Conservation (phyloP, 2,329 filamentous ascomycete genomes). For the Tolypocladium cylindrosporum region DNA sequence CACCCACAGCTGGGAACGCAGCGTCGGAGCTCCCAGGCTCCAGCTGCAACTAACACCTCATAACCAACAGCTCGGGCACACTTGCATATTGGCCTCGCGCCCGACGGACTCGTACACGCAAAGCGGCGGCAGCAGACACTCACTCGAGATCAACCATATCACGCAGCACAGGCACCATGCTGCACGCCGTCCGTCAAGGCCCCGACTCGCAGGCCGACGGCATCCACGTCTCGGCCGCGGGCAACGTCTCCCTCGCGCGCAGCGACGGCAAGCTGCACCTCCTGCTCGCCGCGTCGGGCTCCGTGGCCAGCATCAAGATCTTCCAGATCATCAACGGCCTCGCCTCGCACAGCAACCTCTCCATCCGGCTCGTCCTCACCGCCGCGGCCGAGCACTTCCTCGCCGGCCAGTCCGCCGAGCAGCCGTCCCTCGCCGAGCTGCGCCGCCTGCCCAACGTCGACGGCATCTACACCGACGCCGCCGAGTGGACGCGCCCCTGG, state of each 20-base stretch:
- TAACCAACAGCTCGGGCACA: background rate
- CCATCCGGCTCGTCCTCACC: slow-evolving; percentile 80
- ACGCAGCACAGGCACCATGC: background rate
- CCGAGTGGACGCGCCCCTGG: slow-evolving; percentile 79
- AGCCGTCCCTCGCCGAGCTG: slow-evolving; percentile 57
- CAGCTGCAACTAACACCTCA: background rate
- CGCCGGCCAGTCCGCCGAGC: slow-evolving; percentile 62
- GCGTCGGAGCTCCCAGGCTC: background rate
- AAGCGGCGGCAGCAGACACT: background rate
- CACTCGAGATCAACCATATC: background rate
- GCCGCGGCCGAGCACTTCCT: slow-evolving; percentile 66
- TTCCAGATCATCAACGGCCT: slow-evolving; percentile 55
- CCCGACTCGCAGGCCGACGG: background rate
- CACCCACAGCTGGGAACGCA: background rate
- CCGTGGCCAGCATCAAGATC: slow-evolving; percentile 84
- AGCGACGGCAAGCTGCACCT: slow-evolving; percentile 31
- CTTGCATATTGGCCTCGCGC: background rate
- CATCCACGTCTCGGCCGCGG: slow-evolving; percentile 14
- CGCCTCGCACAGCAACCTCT: slow-evolving; percentile 43
- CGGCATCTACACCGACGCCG: slow-evolving; percentile 69
- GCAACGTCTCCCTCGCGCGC: slow-evolving; percentile 20
- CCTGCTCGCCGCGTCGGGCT: slow-evolving; percentile 31
- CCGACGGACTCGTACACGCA: background rate
- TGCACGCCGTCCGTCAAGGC: background rate
- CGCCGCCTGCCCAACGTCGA: slow-evolving; percentile 60